Percentiles rank a stretch among this genome's conserved stretches.
phyloP scores from a whole-genome alignment of 306 rosid genomes.

The Quercus glauca region DNA sequence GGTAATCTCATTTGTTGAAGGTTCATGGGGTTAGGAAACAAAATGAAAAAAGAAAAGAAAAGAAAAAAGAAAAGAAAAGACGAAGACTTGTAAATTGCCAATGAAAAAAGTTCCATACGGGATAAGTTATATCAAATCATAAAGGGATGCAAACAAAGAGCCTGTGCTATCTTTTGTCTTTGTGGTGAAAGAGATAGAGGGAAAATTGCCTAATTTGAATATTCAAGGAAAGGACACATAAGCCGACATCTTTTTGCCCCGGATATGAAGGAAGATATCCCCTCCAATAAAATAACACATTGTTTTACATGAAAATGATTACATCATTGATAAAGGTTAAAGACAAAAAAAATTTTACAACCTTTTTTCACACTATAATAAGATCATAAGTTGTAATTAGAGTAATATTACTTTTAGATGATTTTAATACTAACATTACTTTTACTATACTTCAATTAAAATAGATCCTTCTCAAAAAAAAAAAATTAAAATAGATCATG shows the following conservation, averaged over 20 bases:
- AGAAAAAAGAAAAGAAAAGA: neutral
- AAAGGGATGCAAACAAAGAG: constrained; percentile 30
- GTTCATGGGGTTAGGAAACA: neutral
- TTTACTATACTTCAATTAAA: too few species aligned
- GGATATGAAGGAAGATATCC: neutral
- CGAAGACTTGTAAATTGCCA: neutral
- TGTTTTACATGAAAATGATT: too few species aligned
- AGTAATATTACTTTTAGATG: too few species aligned
- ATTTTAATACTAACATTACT: too few species aligned
- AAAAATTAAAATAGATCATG: too few species aligned
- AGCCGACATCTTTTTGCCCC: constrained; percentile 16
- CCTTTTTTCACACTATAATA: too few species aligned
- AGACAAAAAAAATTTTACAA: too few species aligned
- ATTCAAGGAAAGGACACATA: constrained; percentile 28
- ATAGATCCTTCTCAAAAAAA: too few species aligned
- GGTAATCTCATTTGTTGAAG: neutral
- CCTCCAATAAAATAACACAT: neutral
- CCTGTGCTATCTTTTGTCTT: constrained; percentile 30
- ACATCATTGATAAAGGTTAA: too few species aligned
- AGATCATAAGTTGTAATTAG: too few species aligned
- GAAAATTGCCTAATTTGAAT: constrained; percentile 23
- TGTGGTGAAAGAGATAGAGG: constrained; percentile 32
- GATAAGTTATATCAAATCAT: constrained; percentile 38
- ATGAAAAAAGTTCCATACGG: constrained; percentile 5
- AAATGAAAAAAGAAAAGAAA: neutral